These are phyloP conservation scores for Ceraceosorus bombacis DNA, from an alignment of 1,284 basidiomycete genomes.

Conservation along the genomic window DNA sequence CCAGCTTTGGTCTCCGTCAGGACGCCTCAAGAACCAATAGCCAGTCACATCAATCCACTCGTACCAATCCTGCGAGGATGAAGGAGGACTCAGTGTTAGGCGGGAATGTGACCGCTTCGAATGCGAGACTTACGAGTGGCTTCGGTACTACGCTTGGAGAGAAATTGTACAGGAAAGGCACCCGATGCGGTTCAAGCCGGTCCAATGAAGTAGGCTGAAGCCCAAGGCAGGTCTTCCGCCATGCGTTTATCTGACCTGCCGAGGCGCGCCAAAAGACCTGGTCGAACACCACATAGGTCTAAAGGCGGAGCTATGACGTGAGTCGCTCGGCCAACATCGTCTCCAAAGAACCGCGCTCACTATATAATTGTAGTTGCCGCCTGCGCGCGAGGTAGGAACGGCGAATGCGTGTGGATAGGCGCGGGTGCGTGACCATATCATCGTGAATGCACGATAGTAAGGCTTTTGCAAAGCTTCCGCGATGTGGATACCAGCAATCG, in stretches of 20 bases:
- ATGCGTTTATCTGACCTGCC: slow-evolving; percentile 80
- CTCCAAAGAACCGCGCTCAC: slow-evolving; percentile 51
- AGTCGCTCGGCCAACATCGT: neutral
- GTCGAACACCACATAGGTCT: slow-evolving; percentile 88
- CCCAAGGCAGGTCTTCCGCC: slow-evolving; percentile 71
- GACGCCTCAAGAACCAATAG: slow-evolving; percentile 54
- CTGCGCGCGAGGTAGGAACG: slow-evolving; percentile 78
- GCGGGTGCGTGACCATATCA: slow-evolving; percentile 69
- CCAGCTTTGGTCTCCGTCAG: slow-evolving; percentile 78
- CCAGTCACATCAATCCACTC: slow-evolving; percentile 93
- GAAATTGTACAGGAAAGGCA: slow-evolving; percentile 96
- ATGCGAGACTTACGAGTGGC: slow-evolving; percentile 33
- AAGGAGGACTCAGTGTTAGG: slow-evolving; percentile 45
- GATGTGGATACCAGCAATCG: slow-evolving; percentile 98
- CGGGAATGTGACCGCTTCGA: slow-evolving; percentile 65
- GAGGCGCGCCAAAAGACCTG: slow-evolving; percentile 95
- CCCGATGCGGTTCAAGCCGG: slow-evolving; percentile 88
- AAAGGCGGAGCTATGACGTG: slow-evolving; percentile 15
- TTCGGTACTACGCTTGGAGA: slow-evolving; percentile 67
- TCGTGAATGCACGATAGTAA: slow-evolving; percentile 81
- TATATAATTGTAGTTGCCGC: slow-evolving; percentile 96
- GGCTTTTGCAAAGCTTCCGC: slow-evolving; percentile 87
- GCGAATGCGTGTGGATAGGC: slow-evolving; percentile 97
- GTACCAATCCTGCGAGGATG: slow-evolving; percentile 65
- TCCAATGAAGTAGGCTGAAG: slow-evolving; percentile 76